Percentiles rank a stretch among this genome's conserved stretches.
Evolutionary conservation across 495 filamentous ascomycete genomes (phyloP).

Genomic region (Lichina pygmaea): DNA sequence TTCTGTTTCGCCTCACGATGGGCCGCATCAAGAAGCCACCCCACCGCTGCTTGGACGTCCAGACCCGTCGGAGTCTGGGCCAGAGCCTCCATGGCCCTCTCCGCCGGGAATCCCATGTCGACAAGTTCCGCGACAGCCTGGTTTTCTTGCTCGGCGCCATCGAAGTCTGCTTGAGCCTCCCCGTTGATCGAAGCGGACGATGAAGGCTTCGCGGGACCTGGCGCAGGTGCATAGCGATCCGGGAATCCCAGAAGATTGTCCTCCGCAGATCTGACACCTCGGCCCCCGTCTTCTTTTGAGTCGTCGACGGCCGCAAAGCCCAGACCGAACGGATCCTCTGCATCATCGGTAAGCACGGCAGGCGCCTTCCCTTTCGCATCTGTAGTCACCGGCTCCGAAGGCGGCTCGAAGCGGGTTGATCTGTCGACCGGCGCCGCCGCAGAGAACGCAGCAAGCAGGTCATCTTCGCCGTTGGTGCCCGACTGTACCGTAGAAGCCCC

Average conservation of each 20-base stretch:
- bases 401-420: constrained; percentile 30
- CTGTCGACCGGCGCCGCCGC: constrained; percentile 30
- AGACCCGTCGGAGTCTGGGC: constrained; percentile 50
- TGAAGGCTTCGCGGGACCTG: constrained; percentile 10
- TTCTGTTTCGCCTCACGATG: constrained; percentile 46
- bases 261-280: too few relatives aligned
- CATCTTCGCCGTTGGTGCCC: constrained; percentile 19
- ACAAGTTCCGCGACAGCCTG: constrained; percentile 69
- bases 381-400: constrained; percentile 7
- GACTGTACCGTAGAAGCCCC: constrained; percentile 2
- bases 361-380: background rate
- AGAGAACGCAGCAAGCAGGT: constrained; percentile 35
- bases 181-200: constrained; percentile 15
- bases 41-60: constrained; percentile 68
- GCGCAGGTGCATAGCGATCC: too few relatives aligned
- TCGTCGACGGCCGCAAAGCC: constrained; percentile 17
- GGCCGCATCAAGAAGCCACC: constrained; percentile 74
- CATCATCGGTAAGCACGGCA: constrained; percentile 10
- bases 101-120: constrained; percentile 78
- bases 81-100: constrained; percentile 54
- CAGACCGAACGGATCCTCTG: constrained; percentile 81
- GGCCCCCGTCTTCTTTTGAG: too few relatives aligned
- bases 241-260: constrained; percentile 26
- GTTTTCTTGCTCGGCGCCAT: constrained; percentile 23
- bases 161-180: constrained; percentile 8